phyloP scores from a whole-genome alignment of 2,329 filamentous ascomycete genomes.

The Aureobasidium lini region DNA sequence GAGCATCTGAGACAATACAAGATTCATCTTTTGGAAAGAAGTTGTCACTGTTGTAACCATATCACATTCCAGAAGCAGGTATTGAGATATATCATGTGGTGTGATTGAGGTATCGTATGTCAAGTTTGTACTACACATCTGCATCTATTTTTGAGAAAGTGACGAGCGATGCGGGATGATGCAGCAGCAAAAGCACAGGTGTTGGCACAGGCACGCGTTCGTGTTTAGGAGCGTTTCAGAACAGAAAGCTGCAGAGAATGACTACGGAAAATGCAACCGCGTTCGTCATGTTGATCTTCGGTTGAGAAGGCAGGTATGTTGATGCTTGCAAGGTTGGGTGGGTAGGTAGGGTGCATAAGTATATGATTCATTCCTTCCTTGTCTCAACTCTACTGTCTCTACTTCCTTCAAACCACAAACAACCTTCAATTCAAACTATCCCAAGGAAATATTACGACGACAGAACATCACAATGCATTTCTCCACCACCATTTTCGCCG shows the following conservation, averaged over 20 bases:
- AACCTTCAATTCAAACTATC: background rate
- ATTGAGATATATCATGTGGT: background rate
- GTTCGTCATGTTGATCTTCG: slow-evolving; percentile 6
- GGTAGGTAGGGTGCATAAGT: background rate
- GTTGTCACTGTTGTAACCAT: background rate
- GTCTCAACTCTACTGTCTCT: too few relatives aligned
- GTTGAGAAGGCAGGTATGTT: background rate
- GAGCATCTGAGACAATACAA: background rate
- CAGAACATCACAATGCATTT: background rate
- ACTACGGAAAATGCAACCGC: background rate
- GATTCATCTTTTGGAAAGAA: background rate
- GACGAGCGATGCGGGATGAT: slow-evolving; percentile 7
- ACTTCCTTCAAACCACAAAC: too few relatives aligned
- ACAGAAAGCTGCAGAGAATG: too few relatives aligned
- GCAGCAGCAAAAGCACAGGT: background rate
- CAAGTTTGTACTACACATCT: background rate
- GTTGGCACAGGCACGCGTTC: too few relatives aligned
- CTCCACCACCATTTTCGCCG: slow-evolving; percentile 1
- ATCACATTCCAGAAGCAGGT: background rate
- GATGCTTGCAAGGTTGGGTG: background rate
- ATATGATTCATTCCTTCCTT: background rate
- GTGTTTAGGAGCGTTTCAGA: background rate
- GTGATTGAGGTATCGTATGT: background rate
- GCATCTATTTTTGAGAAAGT: slow-evolving; percentile 2
- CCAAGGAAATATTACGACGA: background rate